Conservation (phyloP, 768 basidiomycete species). For the Termitomyces bulborhizus region DNA sequence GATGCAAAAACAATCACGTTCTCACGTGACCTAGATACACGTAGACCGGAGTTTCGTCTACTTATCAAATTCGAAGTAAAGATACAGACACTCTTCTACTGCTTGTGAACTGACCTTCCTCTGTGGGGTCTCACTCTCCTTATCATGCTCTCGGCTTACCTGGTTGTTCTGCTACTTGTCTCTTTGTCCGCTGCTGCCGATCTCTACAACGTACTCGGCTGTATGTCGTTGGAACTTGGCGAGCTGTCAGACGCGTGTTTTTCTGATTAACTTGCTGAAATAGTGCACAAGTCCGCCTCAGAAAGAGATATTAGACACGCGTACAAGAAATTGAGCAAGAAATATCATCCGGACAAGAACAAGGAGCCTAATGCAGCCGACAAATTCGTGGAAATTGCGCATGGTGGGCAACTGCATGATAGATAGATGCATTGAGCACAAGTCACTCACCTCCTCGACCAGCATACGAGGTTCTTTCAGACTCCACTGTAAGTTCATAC, state of each 20-base stretch:
- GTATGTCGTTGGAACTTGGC: conserved; percentile 39
- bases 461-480: conserved; percentile 96
- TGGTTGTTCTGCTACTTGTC: conserved; percentile 32
- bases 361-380: conserved; percentile 75
- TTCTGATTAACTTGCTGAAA: conserved; percentile 10
- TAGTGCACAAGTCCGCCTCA: conserved; percentile 70
- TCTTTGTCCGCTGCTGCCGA: conserved; percentile 51
- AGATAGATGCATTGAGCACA: neutral
- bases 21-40: conserved; percentile 16
- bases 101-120: neutral
- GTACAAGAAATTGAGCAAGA: conserved; percentile 84
- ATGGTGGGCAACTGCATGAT: conserved; percentile 45
- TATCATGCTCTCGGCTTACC: conserved; percentile 28
- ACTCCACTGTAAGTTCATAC: conserved; percentile 52
- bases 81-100: conserved; percentile 1
- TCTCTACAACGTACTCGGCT: conserved; percentile 76
- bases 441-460: neutral
- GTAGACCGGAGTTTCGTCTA: conserved; percentile 4
- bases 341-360: conserved; percentile 95
- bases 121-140: conserved; percentile 11
- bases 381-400: conserved; percentile 87
- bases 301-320: conserved; percentile 89
- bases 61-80: conserved; percentile 1
- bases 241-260: conserved; percentile 14
- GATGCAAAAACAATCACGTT: no score